phyloP scores from a whole-genome alignment of 2,329 filamentous ascomycete species.

The Cercospora citrullina region DNA sequence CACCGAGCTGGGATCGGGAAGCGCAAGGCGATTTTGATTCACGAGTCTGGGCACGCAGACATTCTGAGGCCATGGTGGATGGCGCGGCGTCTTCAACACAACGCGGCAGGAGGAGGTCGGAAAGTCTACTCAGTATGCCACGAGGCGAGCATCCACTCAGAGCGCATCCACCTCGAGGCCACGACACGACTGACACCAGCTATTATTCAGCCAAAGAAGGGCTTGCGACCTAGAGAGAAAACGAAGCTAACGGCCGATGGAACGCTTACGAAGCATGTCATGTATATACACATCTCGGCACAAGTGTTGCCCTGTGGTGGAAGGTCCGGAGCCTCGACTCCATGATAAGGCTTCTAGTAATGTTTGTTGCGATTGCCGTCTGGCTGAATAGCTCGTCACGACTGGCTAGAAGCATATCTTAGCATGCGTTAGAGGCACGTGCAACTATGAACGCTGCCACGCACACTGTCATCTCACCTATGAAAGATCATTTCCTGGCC shows the following conservation, averaged over 20 bases:
- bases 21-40: conserved; percentile 14
- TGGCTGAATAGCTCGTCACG: not conserved
- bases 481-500: not conserved
- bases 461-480: not conserved
- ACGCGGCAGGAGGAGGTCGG: not conserved
- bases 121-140: conserved; percentile 2
- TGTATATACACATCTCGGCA: not conserved
- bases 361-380: not conserved
- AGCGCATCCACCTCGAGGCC: conserved; percentile 15
- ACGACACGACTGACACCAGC: conserved; percentile 10
- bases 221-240: not conserved
- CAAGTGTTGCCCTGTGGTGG: not conserved
- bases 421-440: not conserved
- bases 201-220: conserved; percentile 10
- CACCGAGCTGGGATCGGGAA: conserved; percentile 19
- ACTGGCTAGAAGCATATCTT: not conserved
- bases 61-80: conserved; percentile 14
- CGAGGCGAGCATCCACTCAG: conserved; percentile 19
- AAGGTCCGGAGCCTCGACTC: not conserved
- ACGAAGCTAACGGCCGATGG: conserved; percentile 10
- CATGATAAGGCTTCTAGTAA: not conserved
- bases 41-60: conserved; percentile 9
- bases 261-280: conserved; percentile 3
- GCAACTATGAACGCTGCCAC: not conserved
- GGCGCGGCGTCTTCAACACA: conserved; percentile 1